Base-by-base conservation (phyloP, 257 asterid species). In the Gentiana straminea region DNA sequence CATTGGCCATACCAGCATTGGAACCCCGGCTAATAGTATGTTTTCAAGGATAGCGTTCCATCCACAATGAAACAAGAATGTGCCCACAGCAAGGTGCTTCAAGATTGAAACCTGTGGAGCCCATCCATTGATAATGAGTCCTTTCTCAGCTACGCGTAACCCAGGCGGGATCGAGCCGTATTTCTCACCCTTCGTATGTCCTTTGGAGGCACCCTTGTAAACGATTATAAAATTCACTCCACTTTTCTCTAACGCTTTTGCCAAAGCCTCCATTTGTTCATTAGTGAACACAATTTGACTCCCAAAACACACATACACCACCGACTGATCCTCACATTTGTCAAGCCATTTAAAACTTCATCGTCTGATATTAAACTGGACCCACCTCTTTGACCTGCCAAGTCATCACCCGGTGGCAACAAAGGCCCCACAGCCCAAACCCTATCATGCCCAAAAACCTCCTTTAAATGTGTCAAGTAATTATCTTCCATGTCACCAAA, bases 1-100 rank as follows among this genome's bases (percentile, higher is more conserved):
- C 97, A 88, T 88, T 1, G 97, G 91, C 97, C 97, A 88, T 0
- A 89, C 72, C 56, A 85, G 59, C 88, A 85, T 70, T 1, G 94
- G 86, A 57, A 83, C 82, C 2, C 95, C 86, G 0, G 82, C 82
- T 0, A 62, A 24, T 1, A 62, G 15, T 0, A 89, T 62, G 1
- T 80, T 75, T 38, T 89, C 97, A 0, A 85, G 51, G 0, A 65
- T 55, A 0, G 97, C 85, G 5, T 88, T 88, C 97, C 94, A 85
- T 3, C 97, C 95, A 5, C 94, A 81, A 3, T 88, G 97, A 2
- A 84, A 81, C 37, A 88, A 58, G 36, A 79, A 77, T 0, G 76
- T 80, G 0, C 79, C 67, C 0, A 81, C 63, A 0, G 85, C 81
- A 35, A n/a, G 64, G 53, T 89, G 97, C 53, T 45, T 57, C 15